These are phyloP conservation scores for Acrocalymma vagum DNA, from an alignment of 2,329 filamentous ascomycete species.

Conservation along the genomic window DNA sequence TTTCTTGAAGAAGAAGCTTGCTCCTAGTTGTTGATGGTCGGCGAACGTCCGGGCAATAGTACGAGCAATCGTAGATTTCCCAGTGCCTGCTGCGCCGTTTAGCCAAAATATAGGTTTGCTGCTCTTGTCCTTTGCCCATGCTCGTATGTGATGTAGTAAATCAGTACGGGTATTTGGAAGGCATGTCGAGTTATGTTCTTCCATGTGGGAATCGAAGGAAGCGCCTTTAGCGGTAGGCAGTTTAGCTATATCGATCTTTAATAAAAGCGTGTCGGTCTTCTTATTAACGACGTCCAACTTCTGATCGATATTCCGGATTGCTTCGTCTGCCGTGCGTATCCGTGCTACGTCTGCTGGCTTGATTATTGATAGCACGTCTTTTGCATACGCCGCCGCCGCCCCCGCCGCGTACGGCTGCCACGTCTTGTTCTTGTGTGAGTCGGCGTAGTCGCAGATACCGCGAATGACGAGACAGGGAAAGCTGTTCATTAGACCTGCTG, in stretches of 20 bases:
- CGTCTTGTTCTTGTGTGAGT: constrained; percentile 16
- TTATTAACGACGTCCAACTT: no score
- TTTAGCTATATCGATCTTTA: no score
- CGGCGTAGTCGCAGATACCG: constrained; percentile 19
- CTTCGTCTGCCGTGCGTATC: no score
- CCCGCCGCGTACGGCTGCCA: constrained; percentile 26
- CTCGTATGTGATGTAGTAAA: constrained; percentile 7
- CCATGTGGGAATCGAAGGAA: constrained; percentile 4
- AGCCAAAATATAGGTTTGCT: constrained; percentile 18
- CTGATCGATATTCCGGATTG: no score
- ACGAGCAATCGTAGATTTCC: constrained; percentile 19
- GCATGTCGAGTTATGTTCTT: constrained; percentile 2
- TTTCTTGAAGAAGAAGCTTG: constrained; percentile 21
- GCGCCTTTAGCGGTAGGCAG: constrained; percentile 5
- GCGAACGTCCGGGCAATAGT: constrained; percentile 21
- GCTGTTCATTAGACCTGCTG: no score
- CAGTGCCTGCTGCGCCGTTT: constrained; percentile 31
- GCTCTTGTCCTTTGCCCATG: constrained; percentile 4
- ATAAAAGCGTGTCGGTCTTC: no score
- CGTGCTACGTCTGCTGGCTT: no score
- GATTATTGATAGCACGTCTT: constrained; percentile 20
- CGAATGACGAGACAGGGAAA: constrained; percentile 23
- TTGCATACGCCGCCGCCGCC: constrained; percentile 22
- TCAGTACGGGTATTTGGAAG: constrained; percentile 8
- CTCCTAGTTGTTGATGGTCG: constrained; percentile 7